Percentiles rank a stretch among this genome's conserved stretches.
Evolutionary conservation across 2,329 filamentous ascomycete species (phyloP).

Genomic region (Fusarium haematococcum): DNA sequence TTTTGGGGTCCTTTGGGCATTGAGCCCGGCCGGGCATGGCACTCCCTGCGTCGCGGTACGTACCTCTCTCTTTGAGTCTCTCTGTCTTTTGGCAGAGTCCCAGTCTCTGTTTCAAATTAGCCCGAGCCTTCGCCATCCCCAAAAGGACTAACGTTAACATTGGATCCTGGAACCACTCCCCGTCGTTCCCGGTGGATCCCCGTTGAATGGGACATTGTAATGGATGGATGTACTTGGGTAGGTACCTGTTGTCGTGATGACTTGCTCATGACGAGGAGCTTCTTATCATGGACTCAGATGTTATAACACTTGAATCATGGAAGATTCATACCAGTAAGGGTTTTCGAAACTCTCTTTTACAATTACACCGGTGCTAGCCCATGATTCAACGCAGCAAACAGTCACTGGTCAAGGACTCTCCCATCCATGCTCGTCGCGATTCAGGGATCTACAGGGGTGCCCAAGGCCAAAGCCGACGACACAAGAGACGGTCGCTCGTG

Average conservation of each 20-base stretch:
- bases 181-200: conserved; percentile 24
- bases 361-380: not conserved
- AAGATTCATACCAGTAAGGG: too few species aligned
- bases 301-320: conserved; percentile 18
- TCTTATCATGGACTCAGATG: not conserved
- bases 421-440: conserved; percentile 21
- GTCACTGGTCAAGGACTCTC: conserved; percentile 27
- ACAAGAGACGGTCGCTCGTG: not conserved
- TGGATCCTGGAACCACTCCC: conserved; percentile 16
- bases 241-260: not conserved
- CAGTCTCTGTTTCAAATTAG: conserved; percentile 46
- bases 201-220: not conserved
- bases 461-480: conserved; percentile 2
- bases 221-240: not conserved
- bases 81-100: not conserved
- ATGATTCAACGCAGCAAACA: not conserved
- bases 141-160: conserved; percentile 20
- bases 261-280: conserved; percentile 2
- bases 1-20: conserved; percentile 24
- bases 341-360: conserved; percentile 24
- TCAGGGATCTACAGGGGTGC: conserved; percentile 37
- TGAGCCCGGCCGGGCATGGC: conserved; percentile 11
- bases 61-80: not conserved
- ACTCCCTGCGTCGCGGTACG: not conserved
- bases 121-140: conserved; percentile 30